Evolutionary conservation across 176 grass and related monocot species (phyloP).

Genomic region (Musa schizocarpa): DNA sequence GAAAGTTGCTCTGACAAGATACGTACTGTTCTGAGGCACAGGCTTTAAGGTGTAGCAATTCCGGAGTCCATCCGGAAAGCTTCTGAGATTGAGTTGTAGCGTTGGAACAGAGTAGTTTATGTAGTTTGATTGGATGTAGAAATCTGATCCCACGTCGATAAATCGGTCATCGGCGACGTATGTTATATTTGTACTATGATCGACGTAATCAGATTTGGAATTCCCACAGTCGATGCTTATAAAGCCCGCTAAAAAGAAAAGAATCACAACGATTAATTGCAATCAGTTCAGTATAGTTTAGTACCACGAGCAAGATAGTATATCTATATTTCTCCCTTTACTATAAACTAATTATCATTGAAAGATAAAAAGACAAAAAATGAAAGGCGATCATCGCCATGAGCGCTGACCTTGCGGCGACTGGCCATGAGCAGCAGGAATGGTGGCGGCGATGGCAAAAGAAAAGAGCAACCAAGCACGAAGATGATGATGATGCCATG

Average conservation of each 20-base stretch:
- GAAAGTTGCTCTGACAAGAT: background rate
- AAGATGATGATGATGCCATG: no score
- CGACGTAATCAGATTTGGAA: background rate
- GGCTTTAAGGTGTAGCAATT: constrained; percentile 8
- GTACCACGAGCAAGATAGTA: no score
- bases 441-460: no score
- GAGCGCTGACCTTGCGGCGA: no score
- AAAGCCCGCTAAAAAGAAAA: background rate
- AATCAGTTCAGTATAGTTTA: no score
- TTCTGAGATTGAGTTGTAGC: background rate
- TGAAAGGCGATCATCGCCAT: no score
- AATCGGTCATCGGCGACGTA: background rate
- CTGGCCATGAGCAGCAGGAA: no score
- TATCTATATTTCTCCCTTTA: no score
- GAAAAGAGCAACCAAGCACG: no score
- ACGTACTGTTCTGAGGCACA: background rate
- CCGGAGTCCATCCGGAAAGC: background rate
- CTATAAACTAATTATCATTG: no score
- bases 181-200: background rate
- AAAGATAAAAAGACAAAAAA: no score
- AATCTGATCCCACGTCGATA: background rate
- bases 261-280: no score
- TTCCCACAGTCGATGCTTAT: constrained; percentile 4
- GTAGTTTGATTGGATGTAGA: background rate
- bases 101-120: background rate